Evolutionary conservation across 805 yeast genomes (phyloP).

Genomic region (Wickerhamiella lipophila): DNA sequence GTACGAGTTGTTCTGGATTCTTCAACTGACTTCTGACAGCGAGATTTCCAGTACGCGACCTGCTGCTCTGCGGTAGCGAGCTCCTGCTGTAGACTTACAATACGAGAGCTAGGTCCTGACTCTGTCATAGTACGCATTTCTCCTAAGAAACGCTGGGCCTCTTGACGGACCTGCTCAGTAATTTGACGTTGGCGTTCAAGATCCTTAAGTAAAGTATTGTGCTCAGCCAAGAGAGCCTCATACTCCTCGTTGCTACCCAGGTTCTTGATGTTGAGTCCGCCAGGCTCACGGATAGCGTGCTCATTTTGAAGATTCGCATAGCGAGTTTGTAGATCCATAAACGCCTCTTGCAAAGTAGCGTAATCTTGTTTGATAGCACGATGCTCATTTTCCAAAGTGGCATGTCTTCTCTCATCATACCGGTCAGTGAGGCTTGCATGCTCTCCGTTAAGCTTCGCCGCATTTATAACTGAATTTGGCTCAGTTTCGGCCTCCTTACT

Average conservation of each 20-base stretch:
- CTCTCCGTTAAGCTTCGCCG: not conserved
- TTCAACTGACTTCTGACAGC: conserved; percentile 23
- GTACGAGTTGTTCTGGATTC: conserved; percentile 22
- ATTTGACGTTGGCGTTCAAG: conserved; percentile 22
- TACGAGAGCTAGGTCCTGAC: conserved; percentile 14
- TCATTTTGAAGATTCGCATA: conserved; percentile 7
- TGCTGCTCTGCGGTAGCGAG: conserved; percentile 26
- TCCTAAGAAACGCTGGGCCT: conserved; percentile 27
- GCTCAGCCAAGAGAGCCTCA: conserved; percentile 3
- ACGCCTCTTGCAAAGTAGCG: conserved; percentile 19
- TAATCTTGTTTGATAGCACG: conserved; percentile 16
- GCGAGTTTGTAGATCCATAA: conserved; percentile 14
- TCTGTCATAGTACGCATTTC: conserved; percentile 31
- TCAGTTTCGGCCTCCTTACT: not conserved
- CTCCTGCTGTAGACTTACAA: conserved; percentile 12
- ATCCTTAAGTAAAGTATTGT: conserved; percentile 14
- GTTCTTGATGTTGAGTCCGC: not conserved
- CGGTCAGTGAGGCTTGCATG: conserved; percentile 1
- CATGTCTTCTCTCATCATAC: not conserved
- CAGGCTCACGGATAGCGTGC: conserved; percentile 4
- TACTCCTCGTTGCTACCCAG: conserved; percentile 1
- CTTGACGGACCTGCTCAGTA: conserved; percentile 30
- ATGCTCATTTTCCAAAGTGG: conserved; percentile 9
- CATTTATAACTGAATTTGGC: not conserved
- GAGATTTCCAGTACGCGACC: conserved; percentile 28